Conservation (phyloP, 2,329 filamentous ascomycete species). For the Xylariaceae sp. region DNA sequence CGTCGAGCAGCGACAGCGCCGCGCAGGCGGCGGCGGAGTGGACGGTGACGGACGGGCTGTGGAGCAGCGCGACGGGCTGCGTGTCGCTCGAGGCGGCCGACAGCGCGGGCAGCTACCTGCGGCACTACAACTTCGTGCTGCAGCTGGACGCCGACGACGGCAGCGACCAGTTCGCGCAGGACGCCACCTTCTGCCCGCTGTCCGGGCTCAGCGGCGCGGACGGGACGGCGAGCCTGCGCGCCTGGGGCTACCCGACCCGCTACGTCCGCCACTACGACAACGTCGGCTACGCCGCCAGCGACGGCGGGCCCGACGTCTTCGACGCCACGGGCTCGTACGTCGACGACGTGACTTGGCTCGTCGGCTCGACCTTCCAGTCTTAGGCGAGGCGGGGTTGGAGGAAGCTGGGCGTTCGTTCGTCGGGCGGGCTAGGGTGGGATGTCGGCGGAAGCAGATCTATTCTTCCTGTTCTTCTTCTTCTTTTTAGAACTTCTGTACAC, state of each 20-base stretch:
- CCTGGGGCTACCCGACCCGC: slow-evolving; percentile 54
- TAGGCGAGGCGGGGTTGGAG: too few relatives aligned
- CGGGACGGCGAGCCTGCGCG: slow-evolving; percentile 42
- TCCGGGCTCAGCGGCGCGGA: slow-evolving; percentile 41
- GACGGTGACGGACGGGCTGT: slow-evolving; percentile 47
- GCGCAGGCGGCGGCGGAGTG: slow-evolving; percentile 47
- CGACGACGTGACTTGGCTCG: slow-evolving; percentile 45
- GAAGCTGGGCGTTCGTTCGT: too few relatives aligned
- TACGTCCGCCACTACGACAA: slow-evolving; percentile 49
- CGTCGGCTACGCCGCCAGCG: slow-evolving; percentile 20
- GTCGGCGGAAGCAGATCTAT: too few relatives aligned
- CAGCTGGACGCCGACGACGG: slow-evolving; percentile 42
- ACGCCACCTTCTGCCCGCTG: slow-evolving; percentile 56
- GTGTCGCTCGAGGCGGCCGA: slow-evolving; percentile 55
- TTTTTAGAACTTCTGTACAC: too few relatives aligned
- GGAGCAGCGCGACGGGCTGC: slow-evolving; percentile 40
- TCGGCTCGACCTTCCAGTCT: slow-evolving; percentile 38
- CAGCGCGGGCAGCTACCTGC: slow-evolving; percentile 49
- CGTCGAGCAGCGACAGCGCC: slow-evolving; percentile 38
- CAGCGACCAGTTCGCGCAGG: slow-evolving; percentile 49
- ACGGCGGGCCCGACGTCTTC: slow-evolving; percentile 34
- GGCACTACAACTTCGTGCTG: slow-evolving; percentile 48
- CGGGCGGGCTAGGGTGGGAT: too few relatives aligned
- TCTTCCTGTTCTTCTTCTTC: too few relatives aligned
- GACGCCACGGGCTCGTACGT: slow-evolving; percentile 42